Conservation (phyloP, 1,139 yeast genomes). For the Blastobotrys malaysiensis region DNA sequence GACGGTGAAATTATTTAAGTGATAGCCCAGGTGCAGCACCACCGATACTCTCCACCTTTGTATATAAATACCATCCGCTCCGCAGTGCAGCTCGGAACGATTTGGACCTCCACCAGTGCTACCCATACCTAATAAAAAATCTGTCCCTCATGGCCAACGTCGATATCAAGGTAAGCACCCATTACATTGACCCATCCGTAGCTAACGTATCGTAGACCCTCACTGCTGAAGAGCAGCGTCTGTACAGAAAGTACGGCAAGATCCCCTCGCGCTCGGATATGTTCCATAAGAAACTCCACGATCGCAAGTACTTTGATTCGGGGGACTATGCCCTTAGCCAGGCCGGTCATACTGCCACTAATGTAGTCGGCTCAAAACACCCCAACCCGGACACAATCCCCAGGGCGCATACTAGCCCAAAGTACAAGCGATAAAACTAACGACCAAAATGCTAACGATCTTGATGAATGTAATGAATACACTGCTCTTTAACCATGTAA, state of each 20-base stretch:
- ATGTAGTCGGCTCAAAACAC: slow-evolving; percentile 37
- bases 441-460: not conserved
- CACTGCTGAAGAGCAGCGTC: slow-evolving; percentile 36
- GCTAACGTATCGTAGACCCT: slow-evolving; percentile 7
- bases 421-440: not conserved
- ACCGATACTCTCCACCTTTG: not conserved
- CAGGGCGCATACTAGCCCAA: slow-evolving; percentile 15
- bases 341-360: slow-evolving; percentile 41
- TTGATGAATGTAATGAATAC: not conserved
- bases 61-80: not conserved
- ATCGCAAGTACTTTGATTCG: slow-evolving; percentile 90
- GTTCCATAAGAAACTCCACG: slow-evolving; percentile 62
- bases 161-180: not conserved
- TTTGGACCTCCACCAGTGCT: not conserved
- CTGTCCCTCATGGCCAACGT: not conserved
- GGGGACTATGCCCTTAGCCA: slow-evolving; percentile 96
- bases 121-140: not conserved
- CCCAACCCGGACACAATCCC: slow-evolving; percentile 42
- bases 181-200: not conserved
- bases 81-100: not conserved
- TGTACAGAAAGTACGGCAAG: slow-evolving; percentile 80
- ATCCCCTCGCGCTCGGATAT: slow-evolving; percentile 83
- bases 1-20: not conserved
- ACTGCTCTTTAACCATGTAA: not conserved
- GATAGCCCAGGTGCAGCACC: not conserved